A percentile compares a stretch with the other conserved stretches of the same genome.
phyloP scores from a whole-genome alignment of 2,329 filamentous ascomycete genomes.

The Trichophyton verrucosum region DNA sequence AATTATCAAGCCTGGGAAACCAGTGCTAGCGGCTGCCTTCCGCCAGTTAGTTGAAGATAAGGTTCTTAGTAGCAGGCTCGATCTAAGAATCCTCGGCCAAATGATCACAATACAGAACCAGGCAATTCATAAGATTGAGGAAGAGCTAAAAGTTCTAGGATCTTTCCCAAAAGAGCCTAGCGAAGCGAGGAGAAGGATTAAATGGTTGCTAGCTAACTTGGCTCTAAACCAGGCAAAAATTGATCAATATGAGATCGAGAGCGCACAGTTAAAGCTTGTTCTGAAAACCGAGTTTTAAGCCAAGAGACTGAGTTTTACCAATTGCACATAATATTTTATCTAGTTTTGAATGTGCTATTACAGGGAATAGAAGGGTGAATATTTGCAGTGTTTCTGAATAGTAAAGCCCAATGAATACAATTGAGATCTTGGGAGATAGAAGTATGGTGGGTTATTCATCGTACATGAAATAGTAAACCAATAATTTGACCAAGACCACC shows the following conservation, averaged over 20 bases:
- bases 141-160: constrained; percentile 61
- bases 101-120: constrained; percentile 59
- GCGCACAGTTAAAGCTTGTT: constrained; percentile 58
- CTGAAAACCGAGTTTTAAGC: constrained; percentile 39
- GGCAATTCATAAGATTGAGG: constrained; percentile 65
- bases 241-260: constrained; percentile 59
- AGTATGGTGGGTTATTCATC: too few relatives aligned
- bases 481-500: too few relatives aligned
- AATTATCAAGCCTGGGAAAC: constrained; percentile 65
- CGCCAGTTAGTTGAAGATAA: constrained; percentile 55
- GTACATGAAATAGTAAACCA: too few relatives aligned
- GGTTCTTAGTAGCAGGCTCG: constrained; percentile 61
- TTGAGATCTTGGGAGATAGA: too few relatives aligned
- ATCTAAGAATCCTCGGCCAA: constrained; percentile 57
- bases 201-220: constrained; percentile 64
- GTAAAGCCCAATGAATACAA: too few relatives aligned
- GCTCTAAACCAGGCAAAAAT: constrained; percentile 63
- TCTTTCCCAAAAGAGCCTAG: constrained; percentile 56
- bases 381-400: too few relatives aligned
- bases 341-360: background rate
- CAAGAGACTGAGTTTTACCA: background rate
- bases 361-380: too few relatives aligned
- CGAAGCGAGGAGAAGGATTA: constrained; percentile 53
- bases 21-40: constrained; percentile 79
- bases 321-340: background rate